Evolutionary conservation across 1,284 basidiomycete species (phyloP).

Genomic region (Takashimella koratensis): DNA sequence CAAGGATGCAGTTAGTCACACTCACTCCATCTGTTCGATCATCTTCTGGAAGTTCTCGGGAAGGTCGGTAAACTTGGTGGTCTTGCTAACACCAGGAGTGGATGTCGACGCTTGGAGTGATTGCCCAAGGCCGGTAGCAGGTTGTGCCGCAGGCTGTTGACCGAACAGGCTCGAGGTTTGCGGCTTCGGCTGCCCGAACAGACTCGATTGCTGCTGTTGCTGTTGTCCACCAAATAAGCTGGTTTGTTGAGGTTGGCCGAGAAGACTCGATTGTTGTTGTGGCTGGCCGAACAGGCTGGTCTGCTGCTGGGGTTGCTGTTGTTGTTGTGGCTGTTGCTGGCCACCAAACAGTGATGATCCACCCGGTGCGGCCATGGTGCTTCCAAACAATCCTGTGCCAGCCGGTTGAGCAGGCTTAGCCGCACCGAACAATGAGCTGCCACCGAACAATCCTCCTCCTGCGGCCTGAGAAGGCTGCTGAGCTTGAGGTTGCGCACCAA

Average conservation of each 20-base stretch:
- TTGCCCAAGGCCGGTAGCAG: neutral
- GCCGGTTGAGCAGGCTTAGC: constrained; percentile 4
- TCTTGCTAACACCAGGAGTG: constrained; percentile 25
- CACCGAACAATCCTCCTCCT: constrained; percentile 10
- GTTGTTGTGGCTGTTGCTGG: constrained; percentile 11
- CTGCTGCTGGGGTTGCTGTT: constrained; percentile 3
- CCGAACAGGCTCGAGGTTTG: neutral
- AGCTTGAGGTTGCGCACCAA: constrained; percentile 3
- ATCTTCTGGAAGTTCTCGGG: constrained; percentile 36
- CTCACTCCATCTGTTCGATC: constrained; percentile 43
- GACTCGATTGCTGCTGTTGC: constrained; percentile 16
- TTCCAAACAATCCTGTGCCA: constrained; percentile 20
- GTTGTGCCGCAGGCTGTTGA: constrained; percentile 3
- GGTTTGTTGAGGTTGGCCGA: neutral
- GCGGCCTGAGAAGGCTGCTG: constrained; percentile 9
- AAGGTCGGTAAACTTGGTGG: constrained; percentile 40
- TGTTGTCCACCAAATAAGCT: constrained; percentile 21
- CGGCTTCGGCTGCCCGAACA: constrained; percentile 11
- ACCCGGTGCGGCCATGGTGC: neutral
- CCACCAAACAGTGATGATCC: neutral
- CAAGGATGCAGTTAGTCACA: neutral
- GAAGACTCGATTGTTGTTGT: constrained; percentile 1
- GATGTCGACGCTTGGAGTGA: neutral
- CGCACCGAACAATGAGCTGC: constrained; percentile 2
- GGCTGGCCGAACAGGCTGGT: constrained; percentile 15